Percentiles rank a stretch among this genome's conserved stretches.
Evolutionary conservation across 345 rosid genomes (phyloP).

Genomic region (Heritiera fomes): DNA sequence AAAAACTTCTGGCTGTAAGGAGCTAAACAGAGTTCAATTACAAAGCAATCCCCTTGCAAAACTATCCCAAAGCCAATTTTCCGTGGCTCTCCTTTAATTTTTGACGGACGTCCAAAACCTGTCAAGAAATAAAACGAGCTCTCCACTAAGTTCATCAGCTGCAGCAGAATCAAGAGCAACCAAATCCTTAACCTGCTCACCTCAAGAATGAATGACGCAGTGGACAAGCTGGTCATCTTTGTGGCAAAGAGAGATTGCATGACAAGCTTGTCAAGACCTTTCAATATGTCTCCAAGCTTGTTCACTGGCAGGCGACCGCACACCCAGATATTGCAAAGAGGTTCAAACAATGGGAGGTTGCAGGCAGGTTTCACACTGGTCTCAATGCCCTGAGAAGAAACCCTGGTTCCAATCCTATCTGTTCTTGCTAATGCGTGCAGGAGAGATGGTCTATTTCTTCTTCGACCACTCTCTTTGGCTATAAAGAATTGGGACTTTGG

Average conservation of each 20-base stretch:
- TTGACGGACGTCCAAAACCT: background rate
- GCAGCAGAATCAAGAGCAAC: background rate
- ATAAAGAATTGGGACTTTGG: conserved; percentile 85
- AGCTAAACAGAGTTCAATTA: conserved; percentile 13
- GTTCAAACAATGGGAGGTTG: conserved; percentile 89
- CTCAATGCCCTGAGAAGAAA: conserved; percentile 72
- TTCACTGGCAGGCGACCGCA: conserved; percentile 59
- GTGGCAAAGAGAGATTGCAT: conserved; percentile 90
- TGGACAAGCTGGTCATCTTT: conserved; percentile 89
- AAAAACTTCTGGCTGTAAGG: conserved; percentile 25
- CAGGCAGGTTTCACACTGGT: conserved; percentile 89
- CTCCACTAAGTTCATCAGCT: background rate
- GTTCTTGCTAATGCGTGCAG: conserved; percentile 68
- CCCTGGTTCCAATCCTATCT: conserved; percentile 62
- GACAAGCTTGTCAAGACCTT: conserved; percentile 98
- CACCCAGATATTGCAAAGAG: conserved; percentile 54
- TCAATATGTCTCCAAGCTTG: conserved; percentile 94
- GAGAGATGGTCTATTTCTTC: conserved; percentile 94
- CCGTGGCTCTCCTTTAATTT: conserved; percentile 42
- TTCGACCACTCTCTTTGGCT: conserved; percentile 93
- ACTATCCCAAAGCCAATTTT: conserved; percentile 31
- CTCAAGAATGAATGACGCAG: conserved; percentile 55
- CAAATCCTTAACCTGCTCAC: background rate
- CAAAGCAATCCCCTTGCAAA: conserved; percentile 11
- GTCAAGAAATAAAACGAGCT: background rate